Conservation (phyloP, 225 moss, liverwort and hornwort genomes). For the Bryoerythrophyllum caledonicum region DNA sequence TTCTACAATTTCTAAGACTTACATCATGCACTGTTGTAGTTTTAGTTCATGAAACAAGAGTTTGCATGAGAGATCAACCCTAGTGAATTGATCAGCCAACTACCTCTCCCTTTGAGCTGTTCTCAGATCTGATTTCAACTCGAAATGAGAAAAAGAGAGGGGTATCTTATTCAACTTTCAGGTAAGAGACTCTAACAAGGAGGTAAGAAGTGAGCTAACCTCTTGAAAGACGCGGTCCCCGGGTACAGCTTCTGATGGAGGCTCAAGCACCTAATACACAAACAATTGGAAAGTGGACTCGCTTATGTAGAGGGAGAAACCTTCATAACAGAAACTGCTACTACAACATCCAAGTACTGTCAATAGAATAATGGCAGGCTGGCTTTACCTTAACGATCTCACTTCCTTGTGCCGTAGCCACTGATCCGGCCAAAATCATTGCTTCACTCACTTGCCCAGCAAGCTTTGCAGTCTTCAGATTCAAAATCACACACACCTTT, state of each 20-base stretch:
- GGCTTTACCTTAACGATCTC: constrained; percentile 78
- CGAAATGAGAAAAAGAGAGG: no score
- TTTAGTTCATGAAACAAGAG: no score
- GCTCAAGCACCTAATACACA: constrained; percentile 68
- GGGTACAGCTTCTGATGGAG: constrained; percentile 58
- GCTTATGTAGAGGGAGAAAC: not conserved
- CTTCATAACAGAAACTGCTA: not conserved
- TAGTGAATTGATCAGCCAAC: no score
- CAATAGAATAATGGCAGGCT: not conserved
- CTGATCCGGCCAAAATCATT: constrained; percentile 91
- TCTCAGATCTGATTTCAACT: no score
- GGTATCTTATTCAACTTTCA: no score
- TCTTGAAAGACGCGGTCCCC: constrained; percentile 83
- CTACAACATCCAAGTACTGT: not conserved
- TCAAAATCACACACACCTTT: constrained; percentile 78
- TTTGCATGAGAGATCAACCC: no score
- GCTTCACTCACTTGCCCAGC: constrained; percentile 95
- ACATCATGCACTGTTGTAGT: no score
- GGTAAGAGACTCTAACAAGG: not conserved
- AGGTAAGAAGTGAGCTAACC: constrained; percentile 38
- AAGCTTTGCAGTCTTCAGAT: constrained; percentile 93
- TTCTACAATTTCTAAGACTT: not conserved
- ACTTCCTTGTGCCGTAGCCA: constrained; percentile 49
- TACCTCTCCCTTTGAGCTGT: no score
- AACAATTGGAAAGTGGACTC: constrained; percentile 4